Conservation (phyloP, 805 yeast genomes). For the Candida jianshihensis region DNA sequence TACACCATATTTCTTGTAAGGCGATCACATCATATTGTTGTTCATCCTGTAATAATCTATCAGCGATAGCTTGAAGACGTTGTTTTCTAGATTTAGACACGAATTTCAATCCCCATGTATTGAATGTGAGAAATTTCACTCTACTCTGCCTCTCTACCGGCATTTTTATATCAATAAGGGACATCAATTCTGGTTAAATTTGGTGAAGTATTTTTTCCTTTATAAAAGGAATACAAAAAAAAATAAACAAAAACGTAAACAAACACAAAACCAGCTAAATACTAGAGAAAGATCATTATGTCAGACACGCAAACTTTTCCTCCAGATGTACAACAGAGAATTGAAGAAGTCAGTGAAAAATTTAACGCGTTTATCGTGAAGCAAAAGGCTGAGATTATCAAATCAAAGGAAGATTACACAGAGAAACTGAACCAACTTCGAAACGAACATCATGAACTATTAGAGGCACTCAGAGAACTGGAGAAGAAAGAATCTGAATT, state of each 20-base stretch:
- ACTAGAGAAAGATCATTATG: constrained; percentile 10
- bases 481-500: constrained; percentile 9
- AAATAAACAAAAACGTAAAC: neutral
- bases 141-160: neutral
- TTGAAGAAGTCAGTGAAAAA: constrained; percentile 32
- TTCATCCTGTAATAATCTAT: constrained; percentile 38
- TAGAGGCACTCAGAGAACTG: constrained; percentile 11
- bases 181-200: too few species aligned
- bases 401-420: constrained; percentile 28
- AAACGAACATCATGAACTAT: constrained; percentile 26
- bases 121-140: constrained; percentile 56
- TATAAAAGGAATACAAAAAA: too few species aligned
- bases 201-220: too few species aligned
- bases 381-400: constrained; percentile 28
- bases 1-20: constrained; percentile 91
- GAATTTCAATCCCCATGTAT: constrained; percentile 85
- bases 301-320: constrained; percentile 27
- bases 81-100: constrained; percentile 65
- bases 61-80: constrained; percentile 71
- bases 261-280: constrained; percentile 2
- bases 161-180: too few species aligned
- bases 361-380: constrained; percentile 30
- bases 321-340: constrained; percentile 26
- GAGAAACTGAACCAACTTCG: constrained; percentile 26
- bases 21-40: constrained; percentile 76